Evolutionary conservation across 768 basidiomycete genomes (phyloP), one percentile per base, ranked within the genome.

Genomic region (Aureoboletus auriporus): DNA sequence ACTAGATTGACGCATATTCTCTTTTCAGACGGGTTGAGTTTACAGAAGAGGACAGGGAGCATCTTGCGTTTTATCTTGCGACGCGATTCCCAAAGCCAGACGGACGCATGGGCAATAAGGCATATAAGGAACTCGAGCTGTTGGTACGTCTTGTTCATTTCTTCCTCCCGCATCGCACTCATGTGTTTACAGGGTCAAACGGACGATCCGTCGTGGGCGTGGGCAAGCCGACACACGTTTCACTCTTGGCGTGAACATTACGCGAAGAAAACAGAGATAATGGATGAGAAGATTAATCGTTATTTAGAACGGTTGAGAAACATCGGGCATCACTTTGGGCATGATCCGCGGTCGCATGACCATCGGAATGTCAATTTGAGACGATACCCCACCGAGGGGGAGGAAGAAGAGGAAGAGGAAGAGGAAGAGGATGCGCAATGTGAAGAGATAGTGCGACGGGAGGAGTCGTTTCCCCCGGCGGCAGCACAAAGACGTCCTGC

Each of bases 231-330:
- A 4, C 84, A 84, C 57, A 43, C 81, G 11, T 77, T 73, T 76
- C 71, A 72, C 30, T 82, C 81, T 13, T 86, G 84, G 84, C 75
- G 82, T 12, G 76, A 83, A 36, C 72, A 75, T 23, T 86, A 85
- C 60, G 70, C 61, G 54, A 79, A 68, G 44, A 70, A 82, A 46
- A 41, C 67, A 14, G 49, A 8, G 0, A 27, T 49, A 7, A 78
- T 80, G 53, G 70, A 84, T 49, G 39, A 3, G n/a, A 53, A 56
- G 5, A 80, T 84, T 29, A 55, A 51, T 26, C 39, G 27, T 41
- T 72, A 74, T 49, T 31, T 56, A 4, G 16, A 37, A 1, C 26
- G 4, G n/a, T 35, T 68, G 26, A 36, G 50, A 16, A 4, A 3
- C 13, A 26, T 52, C 1, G 50, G 54, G 1, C 64, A 68, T 44